A percentile compares a stretch with the other conserved stretches of the same genome.
These are phyloP conservation scores for Saccharomycopsis javanensis DNA, from an alignment of 805 yeast genomes.

Conservation along the genomic window DNA sequence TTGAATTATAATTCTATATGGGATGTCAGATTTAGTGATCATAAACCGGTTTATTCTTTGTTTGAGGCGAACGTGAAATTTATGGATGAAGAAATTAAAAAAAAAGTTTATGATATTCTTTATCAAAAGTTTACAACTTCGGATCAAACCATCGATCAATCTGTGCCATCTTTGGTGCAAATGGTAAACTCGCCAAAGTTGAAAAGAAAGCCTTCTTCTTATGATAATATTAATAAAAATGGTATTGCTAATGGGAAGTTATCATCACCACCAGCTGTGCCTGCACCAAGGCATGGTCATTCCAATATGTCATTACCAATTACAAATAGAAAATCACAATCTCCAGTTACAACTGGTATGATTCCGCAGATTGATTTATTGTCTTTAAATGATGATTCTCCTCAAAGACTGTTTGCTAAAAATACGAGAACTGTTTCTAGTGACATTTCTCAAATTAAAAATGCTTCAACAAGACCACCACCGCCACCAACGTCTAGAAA, in stretches of 20 bases:
- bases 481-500: slow-evolving; percentile 17
- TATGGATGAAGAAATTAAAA: slow-evolving; percentile 54
- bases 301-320: not conserved
- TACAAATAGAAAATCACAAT: slow-evolving; percentile 10
- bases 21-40: slow-evolving; percentile 64
- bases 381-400: slow-evolving; percentile 10
- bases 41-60: slow-evolving; percentile 84
- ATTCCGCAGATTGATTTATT: slow-evolving; percentile 1
- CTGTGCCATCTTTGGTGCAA: slow-evolving; percentile 21
- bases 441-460: not conserved
- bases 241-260: slow-evolving; percentile 24
- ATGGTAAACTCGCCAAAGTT: slow-evolving; percentile 11
- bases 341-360: slow-evolving; percentile 18
- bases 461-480: slow-evolving; percentile 5
- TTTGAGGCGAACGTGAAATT: slow-evolving; percentile 58
- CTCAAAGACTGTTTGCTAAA: slow-evolving; percentile 19
- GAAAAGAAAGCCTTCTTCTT: not conserved
- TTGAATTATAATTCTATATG: slow-evolving; percentile 60
- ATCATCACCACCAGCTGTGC: slow-evolving; percentile 20
- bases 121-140: slow-evolving; percentile 43
- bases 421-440: slow-evolving; percentile 18
- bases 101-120: slow-evolving; percentile 44
- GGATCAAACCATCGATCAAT: slow-evolving; percentile 21
- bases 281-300: slow-evolving; percentile 17
- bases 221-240: not conserved